Evolutionary conservation across 2,329 filamentous ascomycete species (phyloP).

Genomic region (Penicillium decumbens): DNA sequence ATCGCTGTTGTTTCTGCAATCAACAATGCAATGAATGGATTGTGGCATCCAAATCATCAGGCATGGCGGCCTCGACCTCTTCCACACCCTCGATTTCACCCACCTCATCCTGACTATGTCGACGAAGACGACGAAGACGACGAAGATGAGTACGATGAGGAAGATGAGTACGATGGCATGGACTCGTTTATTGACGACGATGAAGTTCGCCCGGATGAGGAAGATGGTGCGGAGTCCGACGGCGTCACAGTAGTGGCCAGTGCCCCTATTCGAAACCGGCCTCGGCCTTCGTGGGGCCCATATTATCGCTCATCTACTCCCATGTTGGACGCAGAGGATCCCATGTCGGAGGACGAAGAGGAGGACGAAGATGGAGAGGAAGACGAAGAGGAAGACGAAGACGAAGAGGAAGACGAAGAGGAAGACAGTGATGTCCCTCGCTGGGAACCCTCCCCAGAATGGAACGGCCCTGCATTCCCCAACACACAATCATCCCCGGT

Average conservation of each 20-base stretch:
- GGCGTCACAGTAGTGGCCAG: constrained; percentile 32
- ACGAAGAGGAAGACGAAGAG: neutral
- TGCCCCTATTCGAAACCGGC: neutral
- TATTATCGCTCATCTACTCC: constrained; percentile 1
- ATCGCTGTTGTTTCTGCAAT: neutral
- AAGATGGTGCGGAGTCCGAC: constrained; percentile 28
- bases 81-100: neutral
- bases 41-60: neutral
- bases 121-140: constrained; percentile 16
- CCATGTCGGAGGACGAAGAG: neutral
- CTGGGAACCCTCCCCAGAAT: no score
- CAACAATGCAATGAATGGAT: neutral
- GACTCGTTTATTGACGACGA: constrained; percentile 37
- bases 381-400: neutral
- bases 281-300: neutral
- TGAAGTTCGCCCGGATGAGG: constrained; percentile 17
- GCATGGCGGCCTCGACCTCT: neutral
- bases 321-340: neutral
- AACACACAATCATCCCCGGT: constrained; percentile 1
- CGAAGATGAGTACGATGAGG: constrained; percentile 26
- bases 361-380: constrained; percentile 8
- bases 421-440: neutral
- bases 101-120: neutral
- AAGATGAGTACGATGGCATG: constrained; percentile 30
- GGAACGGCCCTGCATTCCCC: neutral